Percentiles rank a stretch among this genome's conserved stretches.
Conservation (phyloP, 192 early-diverging fungal species). For the Mortierella hygrophila region DNA sequence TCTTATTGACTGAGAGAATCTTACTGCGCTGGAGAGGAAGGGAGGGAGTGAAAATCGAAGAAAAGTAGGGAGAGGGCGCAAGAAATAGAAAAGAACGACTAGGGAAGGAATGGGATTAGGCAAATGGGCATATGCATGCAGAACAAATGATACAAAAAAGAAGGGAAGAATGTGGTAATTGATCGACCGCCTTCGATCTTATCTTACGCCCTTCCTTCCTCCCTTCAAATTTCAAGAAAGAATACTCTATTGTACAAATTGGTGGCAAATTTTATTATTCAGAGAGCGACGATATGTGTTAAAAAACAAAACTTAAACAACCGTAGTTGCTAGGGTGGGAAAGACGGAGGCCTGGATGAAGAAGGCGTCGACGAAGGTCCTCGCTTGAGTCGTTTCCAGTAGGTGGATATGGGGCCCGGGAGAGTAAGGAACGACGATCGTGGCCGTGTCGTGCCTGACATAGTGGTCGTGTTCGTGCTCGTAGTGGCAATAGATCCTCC, state of each 20-base stretch:
- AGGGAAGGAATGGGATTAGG: neutral
- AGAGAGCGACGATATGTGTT: neutral
- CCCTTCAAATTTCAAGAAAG: no score
- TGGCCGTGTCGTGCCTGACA: neutral
- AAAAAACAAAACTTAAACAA: neutral
- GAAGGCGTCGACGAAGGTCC: neutral
- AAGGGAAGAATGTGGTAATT: neutral
- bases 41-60: no score
- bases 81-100: neutral
- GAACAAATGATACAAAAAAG: neutral
- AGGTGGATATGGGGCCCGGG: neutral
- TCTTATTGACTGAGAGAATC: neutral
- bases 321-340: neutral
- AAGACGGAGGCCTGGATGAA: neutral
- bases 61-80: conserved; percentile 7
- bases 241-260: neutral
- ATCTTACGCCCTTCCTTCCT: no score
- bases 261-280: neutral
- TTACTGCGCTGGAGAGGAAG: neutral
- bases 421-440: neutral
- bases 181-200: neutral
- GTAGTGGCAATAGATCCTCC: neutral
- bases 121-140: neutral
- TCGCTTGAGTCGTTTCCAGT: conserved; percentile 3
- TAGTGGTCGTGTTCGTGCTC: neutral